Percentiles rank a stretch among this genome's conserved stretches.
Conservation (phyloP, 2,329 filamentous ascomycete species). For the Talaromyces sp. region DNA sequence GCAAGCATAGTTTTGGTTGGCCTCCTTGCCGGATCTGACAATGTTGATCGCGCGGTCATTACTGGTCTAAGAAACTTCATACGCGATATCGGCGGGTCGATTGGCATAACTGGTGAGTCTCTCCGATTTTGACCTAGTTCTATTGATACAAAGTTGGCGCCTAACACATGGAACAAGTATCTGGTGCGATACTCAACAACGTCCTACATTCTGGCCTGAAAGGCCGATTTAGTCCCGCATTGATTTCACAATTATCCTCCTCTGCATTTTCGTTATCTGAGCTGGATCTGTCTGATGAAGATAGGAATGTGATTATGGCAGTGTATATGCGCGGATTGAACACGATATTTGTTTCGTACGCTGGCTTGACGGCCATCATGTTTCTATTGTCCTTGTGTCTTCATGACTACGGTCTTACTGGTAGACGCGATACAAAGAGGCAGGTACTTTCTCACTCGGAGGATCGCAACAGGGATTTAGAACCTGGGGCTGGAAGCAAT, state of each 20-base stretch:
- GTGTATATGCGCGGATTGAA: slow-evolving; percentile 5
- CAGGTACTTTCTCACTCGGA: not conserved
- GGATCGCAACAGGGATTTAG: not conserved
- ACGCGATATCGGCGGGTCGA: too few relatives aligned
- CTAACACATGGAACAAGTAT: not conserved
- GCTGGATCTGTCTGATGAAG: not conserved
- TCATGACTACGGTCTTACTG: not conserved
- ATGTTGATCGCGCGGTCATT: too few relatives aligned
- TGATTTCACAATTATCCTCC: not conserved
- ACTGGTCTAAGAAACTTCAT: too few relatives aligned
- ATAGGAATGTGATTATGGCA: not conserved
- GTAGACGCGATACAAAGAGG: not conserved
- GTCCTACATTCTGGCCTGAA: not conserved
- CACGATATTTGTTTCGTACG: not conserved
- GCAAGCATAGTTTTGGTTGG: too few relatives aligned
- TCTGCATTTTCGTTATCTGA: not conserved
- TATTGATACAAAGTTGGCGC: too few relatives aligned
- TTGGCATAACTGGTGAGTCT: too few relatives aligned
- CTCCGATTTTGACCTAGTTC: too few relatives aligned
- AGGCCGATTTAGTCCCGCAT: not conserved
- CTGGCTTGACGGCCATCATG: not conserved
- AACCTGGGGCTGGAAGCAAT: not conserved
- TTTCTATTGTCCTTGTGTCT: not conserved
- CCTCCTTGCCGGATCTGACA: too few relatives aligned
- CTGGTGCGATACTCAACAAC: slow-evolving; percentile 9